Percentiles rank a stretch among this genome's conserved stretches.
phyloP scores from a whole-genome alignment of 2,329 filamentous ascomycete species.

The Trichophyton rubrum region DNA sequence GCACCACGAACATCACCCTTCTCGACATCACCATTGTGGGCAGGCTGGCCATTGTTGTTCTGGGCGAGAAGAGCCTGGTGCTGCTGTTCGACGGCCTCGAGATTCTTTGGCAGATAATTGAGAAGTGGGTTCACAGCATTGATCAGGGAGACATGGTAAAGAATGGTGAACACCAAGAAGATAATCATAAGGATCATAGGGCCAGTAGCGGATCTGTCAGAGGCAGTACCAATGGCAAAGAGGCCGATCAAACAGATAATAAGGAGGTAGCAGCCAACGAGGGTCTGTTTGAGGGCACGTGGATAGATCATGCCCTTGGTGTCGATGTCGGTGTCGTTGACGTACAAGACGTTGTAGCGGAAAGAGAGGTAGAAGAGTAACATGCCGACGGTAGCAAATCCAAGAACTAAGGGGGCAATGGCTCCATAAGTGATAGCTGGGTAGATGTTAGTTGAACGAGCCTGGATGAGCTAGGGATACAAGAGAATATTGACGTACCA shows the following conservation, averaged over 20 bases:
- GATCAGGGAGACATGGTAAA: constrained; percentile 63
- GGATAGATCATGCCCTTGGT: constrained; percentile 81
- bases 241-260: constrained; percentile 75
- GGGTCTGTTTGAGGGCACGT: constrained; percentile 73
- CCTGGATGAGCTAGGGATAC: too few species aligned
- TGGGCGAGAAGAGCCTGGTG: constrained; percentile 15
- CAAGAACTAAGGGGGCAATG: constrained; percentile 73
- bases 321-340: constrained; percentile 68
- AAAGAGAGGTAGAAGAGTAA: constrained; percentile 75
- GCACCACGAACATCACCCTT: constrained; percentile 17
- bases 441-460: constrained; percentile 9
- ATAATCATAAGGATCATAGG: constrained; percentile 65
- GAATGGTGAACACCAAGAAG: constrained; percentile 59
- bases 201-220: constrained; percentile 49
- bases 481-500: constrained; percentile 38
- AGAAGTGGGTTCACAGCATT: constrained; percentile 63
- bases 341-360: constrained; percentile 82
- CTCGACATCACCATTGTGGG: constrained; percentile 13
- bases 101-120: constrained; percentile 65
- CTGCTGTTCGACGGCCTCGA: constrained; percentile 45
- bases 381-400: constrained; percentile 68
- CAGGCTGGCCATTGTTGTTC: constrained; percentile 15
- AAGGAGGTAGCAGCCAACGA: constrained; percentile 70
- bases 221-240: constrained; percentile 57
- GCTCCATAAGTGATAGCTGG: constrained; percentile 71